These are phyloP conservation scores for Brettanomyces custersianus DNA, from an alignment of 805 yeast genomes.

Conservation along the genomic window DNA sequence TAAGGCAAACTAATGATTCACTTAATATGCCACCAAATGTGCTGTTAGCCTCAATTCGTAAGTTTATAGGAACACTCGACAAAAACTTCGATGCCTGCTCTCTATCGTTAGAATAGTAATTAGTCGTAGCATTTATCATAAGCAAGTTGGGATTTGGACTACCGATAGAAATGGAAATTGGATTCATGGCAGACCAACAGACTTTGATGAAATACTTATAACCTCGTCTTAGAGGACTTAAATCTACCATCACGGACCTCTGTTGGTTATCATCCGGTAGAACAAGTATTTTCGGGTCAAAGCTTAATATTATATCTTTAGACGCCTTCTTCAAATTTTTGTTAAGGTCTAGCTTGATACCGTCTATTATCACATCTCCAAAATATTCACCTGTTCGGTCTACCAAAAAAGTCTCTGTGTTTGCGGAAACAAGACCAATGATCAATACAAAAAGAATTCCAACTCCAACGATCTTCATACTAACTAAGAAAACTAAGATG, in stretches of 20 bases:
- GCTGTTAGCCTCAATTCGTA: slow-evolving; percentile 8
- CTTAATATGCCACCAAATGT: slow-evolving; percentile 7
- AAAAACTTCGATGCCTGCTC: slow-evolving; percentile 7
- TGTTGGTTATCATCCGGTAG: slow-evolving; percentile 2
- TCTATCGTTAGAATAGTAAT: slow-evolving; percentile 14
- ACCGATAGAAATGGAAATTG: slow-evolving; percentile 11
- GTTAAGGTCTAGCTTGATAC: too few relatives aligned
- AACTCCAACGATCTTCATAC: too few relatives aligned
- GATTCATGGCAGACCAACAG: slow-evolving; percentile 22
- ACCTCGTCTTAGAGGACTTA: background rate
- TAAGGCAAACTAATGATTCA: slow-evolving; percentile 6
- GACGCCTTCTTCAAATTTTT: too few relatives aligned
- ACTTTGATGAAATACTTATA: slow-evolving; percentile 5
- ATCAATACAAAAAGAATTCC: too few relatives aligned
- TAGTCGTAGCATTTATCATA: slow-evolving; percentile 9
- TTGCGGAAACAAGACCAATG: too few relatives aligned
- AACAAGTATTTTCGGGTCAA: background rate
- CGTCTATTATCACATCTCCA: too few relatives aligned
- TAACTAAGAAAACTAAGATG: too few relatives aligned
- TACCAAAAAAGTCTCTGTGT: slow-evolving; percentile 2
- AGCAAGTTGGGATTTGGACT: slow-evolving; percentile 3
- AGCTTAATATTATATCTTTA: too few relatives aligned
- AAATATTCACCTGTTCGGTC: slow-evolving; percentile 2
- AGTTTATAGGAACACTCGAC: slow-evolving; percentile 7
- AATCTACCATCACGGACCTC: background rate